These are phyloP conservation scores for Entomortierella parvispora DNA, from an alignment of 192 early-diverging fungal species.

Conservation along the genomic window DNA sequence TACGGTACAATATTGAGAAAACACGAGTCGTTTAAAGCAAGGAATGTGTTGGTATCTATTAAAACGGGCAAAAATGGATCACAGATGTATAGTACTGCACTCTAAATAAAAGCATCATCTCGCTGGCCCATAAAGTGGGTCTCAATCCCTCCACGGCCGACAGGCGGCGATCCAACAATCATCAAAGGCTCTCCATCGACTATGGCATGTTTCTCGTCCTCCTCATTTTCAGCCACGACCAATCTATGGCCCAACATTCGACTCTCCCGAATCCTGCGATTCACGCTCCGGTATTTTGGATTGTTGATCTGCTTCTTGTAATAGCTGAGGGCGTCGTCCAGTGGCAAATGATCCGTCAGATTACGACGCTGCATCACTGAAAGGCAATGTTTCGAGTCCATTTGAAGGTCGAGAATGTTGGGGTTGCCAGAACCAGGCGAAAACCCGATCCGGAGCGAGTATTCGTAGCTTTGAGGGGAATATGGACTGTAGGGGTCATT, in stretches of 20 bases:
- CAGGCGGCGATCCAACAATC: constrained; percentile 28
- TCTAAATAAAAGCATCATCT: background rate
- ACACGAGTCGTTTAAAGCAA: no score
- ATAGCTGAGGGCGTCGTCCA: constrained; percentile 75
- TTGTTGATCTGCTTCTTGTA: constrained; percentile 64
- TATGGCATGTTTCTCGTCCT: constrained; percentile 28
- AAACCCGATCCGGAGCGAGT: constrained; percentile 89
- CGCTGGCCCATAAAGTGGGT: constrained; percentile 21
- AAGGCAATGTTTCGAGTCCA: constrained; percentile 87
- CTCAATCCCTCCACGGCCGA: constrained; percentile 26
- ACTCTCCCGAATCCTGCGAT: constrained; percentile 42
- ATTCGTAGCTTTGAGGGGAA: constrained; percentile 69
- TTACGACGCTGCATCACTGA: constrained; percentile 64
- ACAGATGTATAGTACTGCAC: no score
- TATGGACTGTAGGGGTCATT: background rate
- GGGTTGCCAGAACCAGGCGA: constrained; percentile 90
- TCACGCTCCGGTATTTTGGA: constrained; percentile 46
- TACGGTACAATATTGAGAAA: background rate
- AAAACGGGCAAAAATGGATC: no score
- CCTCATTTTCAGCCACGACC: constrained; percentile 27
- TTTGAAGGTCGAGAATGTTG: constrained; percentile 89
- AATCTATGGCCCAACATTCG: constrained; percentile 41
- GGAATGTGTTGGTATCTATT: no score
- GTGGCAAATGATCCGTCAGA: constrained; percentile 85
- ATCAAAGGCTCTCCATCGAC: constrained; percentile 21